Evolutionary conservation across 2,329 filamentous ascomycete genomes (phyloP).

Genomic region (Drechslerella coelobrocha): DNA sequence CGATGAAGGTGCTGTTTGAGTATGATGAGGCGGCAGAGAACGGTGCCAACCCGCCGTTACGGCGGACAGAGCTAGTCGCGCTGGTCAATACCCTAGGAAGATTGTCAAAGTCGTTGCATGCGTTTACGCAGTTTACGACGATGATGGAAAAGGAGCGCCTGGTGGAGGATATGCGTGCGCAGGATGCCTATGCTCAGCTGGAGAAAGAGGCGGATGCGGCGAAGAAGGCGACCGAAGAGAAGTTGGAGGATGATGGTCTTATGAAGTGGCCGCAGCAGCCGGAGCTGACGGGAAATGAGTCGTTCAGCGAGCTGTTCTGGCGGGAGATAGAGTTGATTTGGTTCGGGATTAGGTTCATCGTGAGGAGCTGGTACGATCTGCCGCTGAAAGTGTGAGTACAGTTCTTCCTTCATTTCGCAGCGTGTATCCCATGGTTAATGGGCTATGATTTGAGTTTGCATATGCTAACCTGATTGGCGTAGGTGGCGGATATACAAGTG

Average conservation of each 20-base stretch:
- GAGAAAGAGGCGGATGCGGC: conserved; percentile 31
- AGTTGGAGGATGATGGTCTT: neutral
- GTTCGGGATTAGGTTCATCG: conserved; percentile 69
- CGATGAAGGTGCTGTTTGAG: conserved; percentile 94
- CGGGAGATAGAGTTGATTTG: conserved; percentile 71
- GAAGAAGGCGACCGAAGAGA: conserved; percentile 37
- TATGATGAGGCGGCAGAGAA: conserved; percentile 69
- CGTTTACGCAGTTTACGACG: conserved; percentile 73
- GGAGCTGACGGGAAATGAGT: conserved; percentile 57
- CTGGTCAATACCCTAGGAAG: conserved; percentile 92
- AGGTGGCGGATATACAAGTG: conserved; percentile 46
- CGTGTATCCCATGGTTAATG: neutral
- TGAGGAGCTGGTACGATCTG: conserved; percentile 73
- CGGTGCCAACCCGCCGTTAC: conserved; percentile 72
- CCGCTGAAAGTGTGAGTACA: conserved; percentile 73
- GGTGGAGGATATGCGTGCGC: conserved; percentile 56
- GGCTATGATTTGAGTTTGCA: neutral
- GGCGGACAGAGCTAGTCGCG: conserved; percentile 90
- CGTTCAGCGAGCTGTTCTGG: conserved; percentile 66
- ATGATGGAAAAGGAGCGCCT: conserved; percentile 61
- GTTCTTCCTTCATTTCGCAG: neutral
- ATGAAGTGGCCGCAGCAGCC: conserved; percentile 32
- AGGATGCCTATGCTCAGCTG: conserved; percentile 54
- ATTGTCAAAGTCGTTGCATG: conserved; percentile 78
- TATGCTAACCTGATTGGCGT: neutral